A percentile compares a stretch with the other conserved stretches of the same genome.
These are phyloP conservation scores for Cucumis sativus DNA, from an alignment of 306 rosid species.

Conservation along the genomic window DNA sequence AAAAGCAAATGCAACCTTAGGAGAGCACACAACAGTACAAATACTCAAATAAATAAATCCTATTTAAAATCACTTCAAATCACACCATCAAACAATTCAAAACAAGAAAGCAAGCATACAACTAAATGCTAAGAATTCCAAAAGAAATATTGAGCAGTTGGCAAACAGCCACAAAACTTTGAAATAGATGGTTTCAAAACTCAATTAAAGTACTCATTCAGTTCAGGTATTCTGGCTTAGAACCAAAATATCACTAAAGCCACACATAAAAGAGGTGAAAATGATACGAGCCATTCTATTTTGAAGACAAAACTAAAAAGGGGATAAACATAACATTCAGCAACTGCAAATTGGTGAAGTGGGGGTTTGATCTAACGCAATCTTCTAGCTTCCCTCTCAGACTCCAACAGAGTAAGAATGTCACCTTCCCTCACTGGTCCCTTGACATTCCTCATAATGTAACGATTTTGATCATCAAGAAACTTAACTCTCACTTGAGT, in stretches of 20 bases:
- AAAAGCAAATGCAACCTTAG: no score
- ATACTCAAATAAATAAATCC: no score
- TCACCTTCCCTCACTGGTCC: conserved; percentile 19
- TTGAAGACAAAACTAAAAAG: neutral
- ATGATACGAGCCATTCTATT: neutral
- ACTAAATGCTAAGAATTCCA: neutral
- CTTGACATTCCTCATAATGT: conserved; percentile 15
- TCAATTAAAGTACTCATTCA: neutral
- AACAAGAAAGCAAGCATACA: neutral
- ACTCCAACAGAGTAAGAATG: conserved; percentile 12
- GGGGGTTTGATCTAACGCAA: conserved; percentile 5
- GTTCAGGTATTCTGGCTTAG: neutral
- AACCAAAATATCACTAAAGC: neutral
- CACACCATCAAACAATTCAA: no score
- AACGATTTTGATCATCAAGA: conserved; percentile 15
- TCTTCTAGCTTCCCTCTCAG: conserved; percentile 17
- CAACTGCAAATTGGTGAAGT: neutral
- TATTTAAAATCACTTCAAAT: no score
- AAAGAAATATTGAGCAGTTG: neutral
- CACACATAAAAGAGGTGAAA: neutral
- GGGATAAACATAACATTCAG: neutral
- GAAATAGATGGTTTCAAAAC: neutral
- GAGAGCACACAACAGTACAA: no score
- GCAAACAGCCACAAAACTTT: neutral
- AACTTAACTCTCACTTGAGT: conserved; percentile 17